Base-by-base conservation (phyloP, 805 yeast species). In the Kazachstania viticola region DNA sequence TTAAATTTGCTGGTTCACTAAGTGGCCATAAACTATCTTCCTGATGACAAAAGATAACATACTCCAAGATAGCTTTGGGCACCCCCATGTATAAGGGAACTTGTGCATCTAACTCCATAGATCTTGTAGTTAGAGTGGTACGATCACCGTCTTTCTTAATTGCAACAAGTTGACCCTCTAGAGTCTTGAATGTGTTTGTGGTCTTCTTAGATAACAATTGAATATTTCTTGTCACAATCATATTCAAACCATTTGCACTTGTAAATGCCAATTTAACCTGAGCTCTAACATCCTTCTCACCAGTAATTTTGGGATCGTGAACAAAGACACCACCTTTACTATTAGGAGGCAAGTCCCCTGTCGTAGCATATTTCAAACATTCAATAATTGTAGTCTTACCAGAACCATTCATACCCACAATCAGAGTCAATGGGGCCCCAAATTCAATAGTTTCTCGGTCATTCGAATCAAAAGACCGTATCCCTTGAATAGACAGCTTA, bases 11-110 rank as follows among this genome's bases (percentile, higher is more conserved):
- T 1, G 98, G 93, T 55, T 91, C 99, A 44, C 87, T 73, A 29
- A 91, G 63, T 1, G 99, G 99, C 99, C 99, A 91, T 18, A 84
- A 57, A 45, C 88, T 77, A 38, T 91, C 99, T 48, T 91, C 99
- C 54, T 91, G 99, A 49, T 91, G 99, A 49, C 98, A 88, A 57
- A 91, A 91, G 1, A 88, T 77, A 26, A 91, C 98, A 51, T 84
- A 83, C 42, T 88, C 95, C 31, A 91, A 59, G 33, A 91, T 73
- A 0, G 97, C 81, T 36, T 73, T 72, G 0, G 95, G 80, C 1
- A 87, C 94, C 5, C 98, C 99, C 34, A 91, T 62, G 40, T 75
- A 76, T 16, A 68, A 64, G 1, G 97, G 96, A 24, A 91, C 76
- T 34, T 79, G 79, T 4, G 67, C 58, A 48, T 91, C 95, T 30